Evolutionary conservation across 352 stramenopile species (phyloP), one percentile per base, ranked within the genome.

Genomic region (Pythium grandisporangium): DNA sequence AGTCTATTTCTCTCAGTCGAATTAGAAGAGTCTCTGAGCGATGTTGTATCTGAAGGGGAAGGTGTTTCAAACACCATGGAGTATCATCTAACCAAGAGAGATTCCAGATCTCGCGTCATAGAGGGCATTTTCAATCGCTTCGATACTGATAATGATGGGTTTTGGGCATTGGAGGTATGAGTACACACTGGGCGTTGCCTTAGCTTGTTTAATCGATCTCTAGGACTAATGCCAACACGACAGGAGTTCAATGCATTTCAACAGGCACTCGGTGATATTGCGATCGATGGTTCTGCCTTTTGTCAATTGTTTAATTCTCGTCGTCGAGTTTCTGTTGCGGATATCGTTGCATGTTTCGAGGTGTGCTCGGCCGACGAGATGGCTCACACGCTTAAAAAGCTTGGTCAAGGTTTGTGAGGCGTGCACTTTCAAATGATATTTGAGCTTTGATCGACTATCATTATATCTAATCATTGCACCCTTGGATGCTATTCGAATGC

Each of bases 231-330:
- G 13, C 20, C 17, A 13, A 38, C n/a, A 13, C 33, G 14, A 24
- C 23, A 77, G 58, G 63, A 84, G 21, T 86, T 84, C 38, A 86
- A 86, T 25, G 35, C 42, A 3, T 76, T 82, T 19, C 70, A 80
- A 42, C 70, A 84, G 47, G 57, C 66, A 1, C 46, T 76, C 6
- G 44, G 45, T 17, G 60, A 72, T 26, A 58, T 59, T 30, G 60
- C 65, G 17, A 39, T 85, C 4, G 46, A 60, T 13, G 60, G 76
- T 44, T 22, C 24, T 1, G 57, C 45, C 22, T 55, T 85, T 17
- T n/a, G 23, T 8, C 42, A 75, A 16, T 45, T 79, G 16, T 80
- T 83, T 38, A 34, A 41, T 7, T 51, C 29, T 0, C 19, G 36
- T 12, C 45, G 49, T 29, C 20, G 53, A 7, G 36, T 86, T 16